Evolutionary conservation across 179 eudicot species (phyloP), one percentile per base, ranked within the genome.

Genomic region (Beta corolliflora): DNA sequence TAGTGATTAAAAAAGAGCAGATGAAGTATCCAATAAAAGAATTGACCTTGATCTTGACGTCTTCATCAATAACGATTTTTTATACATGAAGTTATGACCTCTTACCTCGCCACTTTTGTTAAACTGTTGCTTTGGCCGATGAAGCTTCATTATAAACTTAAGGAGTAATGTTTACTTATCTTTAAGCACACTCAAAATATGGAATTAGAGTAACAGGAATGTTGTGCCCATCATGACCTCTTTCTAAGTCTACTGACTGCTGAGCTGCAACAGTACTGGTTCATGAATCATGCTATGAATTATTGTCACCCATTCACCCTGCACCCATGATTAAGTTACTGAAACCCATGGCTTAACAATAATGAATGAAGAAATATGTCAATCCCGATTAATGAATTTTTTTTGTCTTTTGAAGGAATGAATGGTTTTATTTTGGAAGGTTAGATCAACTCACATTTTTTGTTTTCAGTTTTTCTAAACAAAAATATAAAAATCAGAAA

Each of bases 181-280:
- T 79, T 79, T 11, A 11, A 71, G 45, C 45, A 14, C 46, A 79
- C 52, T 55, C 68, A 61, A 71, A 70, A 36, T 25, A 63, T 23
- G 44, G 44, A 29, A 65, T 25, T 65, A 65, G 41, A 29, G 18
- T 12, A 29, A 2, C 8, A 15, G 18, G 15, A 41, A 67, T 4
- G 23, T 0, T 19, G 25, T 6, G 6, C 5, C 29, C 5, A 31
- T 65, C 69, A 65, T 64, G 41, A 64, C 12, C 12, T 25, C 0
- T 36, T 68, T 12, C 23, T 41, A 1, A 29, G 31, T 29, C 31
- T 29, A 29, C 31, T 29, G 31, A 29, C 31, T 29, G 31, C 31
- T 29, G 50, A 14, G 23, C 52, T 68, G 12, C 52, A 68, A 44
- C 50, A 68, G 31, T 29, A 29, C 31, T 29, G 31, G 31, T 29